Base-by-base conservation (phyloP, 2,329 filamentous ascomycete species). In the Cytospora paraplurivora region DNA sequence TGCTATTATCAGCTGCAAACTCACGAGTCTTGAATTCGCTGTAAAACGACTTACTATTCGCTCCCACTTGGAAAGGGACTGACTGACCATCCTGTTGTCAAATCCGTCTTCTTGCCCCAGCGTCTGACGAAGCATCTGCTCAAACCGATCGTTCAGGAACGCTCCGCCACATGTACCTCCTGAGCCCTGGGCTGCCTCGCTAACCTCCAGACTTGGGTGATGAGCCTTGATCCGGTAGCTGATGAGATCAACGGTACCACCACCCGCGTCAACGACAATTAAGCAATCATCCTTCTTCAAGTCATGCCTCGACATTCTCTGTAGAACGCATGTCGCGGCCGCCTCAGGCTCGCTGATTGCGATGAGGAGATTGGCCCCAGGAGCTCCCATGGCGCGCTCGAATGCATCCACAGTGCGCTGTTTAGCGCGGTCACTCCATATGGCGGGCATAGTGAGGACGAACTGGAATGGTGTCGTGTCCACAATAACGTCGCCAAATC, bases 381-480 rank as follows among this genome's bases (percentile, higher is more conserved):
- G 73, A 4, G 77, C 68, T 10, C 71, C 72, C 1, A 69, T 67
- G 27, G 79, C 74, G 17, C 73, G 75, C 44, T 77, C 73, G 50
- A 77, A 80, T 17, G 81, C 81, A 56, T 76, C 73, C 53, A 75
- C 73, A 1, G 82, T 86, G 41, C 78, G 78, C 50, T 82, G 76
- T 58, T 83, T 85, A 35, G 83, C 82, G 6, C 75, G 74, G 52
- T 85, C 82, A 44, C 79, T 82, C 84, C 84, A 87, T 8, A 87
- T 82, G 6, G 84, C 83, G 0, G 84, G 84, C 0, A 86, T 83
- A 0, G 84, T 85, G 21, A 86, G 73, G 52, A 86, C 78, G 62
- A 84, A 85, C 60, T 85, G 78, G 66, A 84, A 76, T 0, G 79
- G 76, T 0, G 75, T 83, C 19, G 73, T 77, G 4, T 73, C 72